phyloP scores from a whole-genome alignment of 2,329 filamentous ascomycete genomes.

The Cladophialophora bantiana region DNA sequence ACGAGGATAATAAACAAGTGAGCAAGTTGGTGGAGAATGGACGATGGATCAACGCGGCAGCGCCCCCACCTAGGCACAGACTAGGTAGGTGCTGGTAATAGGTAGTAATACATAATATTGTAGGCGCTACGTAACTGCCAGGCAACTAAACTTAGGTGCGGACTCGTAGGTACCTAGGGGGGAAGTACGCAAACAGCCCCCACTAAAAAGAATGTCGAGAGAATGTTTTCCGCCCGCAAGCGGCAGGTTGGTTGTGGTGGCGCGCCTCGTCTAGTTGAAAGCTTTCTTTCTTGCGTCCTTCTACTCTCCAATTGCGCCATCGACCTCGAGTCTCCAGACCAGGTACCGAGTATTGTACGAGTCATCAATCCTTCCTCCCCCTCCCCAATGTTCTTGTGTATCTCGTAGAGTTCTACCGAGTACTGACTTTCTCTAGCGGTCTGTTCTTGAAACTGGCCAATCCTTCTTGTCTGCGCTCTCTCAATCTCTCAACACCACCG shows the following conservation, averaged over 20 bases:
- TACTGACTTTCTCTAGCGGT: constrained; percentile 17
- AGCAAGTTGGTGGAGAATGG: too few species aligned
- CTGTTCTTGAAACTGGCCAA: constrained; percentile 7
- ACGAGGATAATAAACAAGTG: too few species aligned
- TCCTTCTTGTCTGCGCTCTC: not conserved
- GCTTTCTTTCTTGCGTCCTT: not conserved
- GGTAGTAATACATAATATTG: too few species aligned
- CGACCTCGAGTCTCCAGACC: not conserved
- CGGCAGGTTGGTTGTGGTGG: too few species aligned
- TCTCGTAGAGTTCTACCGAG: constrained; percentile 3
- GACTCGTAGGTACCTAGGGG: not conserved
- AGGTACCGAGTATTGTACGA: not conserved
- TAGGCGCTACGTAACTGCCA: too few species aligned
- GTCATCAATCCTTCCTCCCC: not conserved
- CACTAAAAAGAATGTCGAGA: too few species aligned
- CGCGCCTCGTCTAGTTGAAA: too few species aligned
- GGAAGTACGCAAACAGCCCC: constrained; percentile 2
- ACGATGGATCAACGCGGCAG: too few species aligned
- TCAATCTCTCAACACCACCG: not conserved
- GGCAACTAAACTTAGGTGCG: not conserved
- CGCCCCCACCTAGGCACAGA: not conserved
- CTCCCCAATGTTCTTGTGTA: not conserved
- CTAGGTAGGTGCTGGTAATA: too few species aligned
- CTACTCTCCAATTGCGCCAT: constrained; percentile 18
- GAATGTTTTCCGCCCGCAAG: too few species aligned